A percentile compares a stretch with the other conserved stretches of the same genome.
Evolutionary conservation across 23 red algal genomes (phyloP).

Genomic region (Gracilaria domingensis): DNA sequence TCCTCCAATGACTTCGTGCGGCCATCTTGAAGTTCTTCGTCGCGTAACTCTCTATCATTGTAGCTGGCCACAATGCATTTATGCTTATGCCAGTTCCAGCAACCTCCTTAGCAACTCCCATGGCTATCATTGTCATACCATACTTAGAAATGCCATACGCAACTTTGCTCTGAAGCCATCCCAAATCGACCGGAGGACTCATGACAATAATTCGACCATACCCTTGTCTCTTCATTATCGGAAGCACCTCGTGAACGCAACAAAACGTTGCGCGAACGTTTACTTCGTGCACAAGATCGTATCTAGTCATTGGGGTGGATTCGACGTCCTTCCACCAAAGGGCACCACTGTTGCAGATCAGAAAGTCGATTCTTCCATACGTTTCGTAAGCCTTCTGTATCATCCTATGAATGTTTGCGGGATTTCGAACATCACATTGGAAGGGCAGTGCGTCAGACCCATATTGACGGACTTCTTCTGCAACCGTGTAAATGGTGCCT

Average conservation of each 20-base stretch:
- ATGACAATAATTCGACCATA: constrained; percentile 95
- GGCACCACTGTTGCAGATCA: constrained; percentile 96
- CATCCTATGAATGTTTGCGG: constrained; percentile 72
- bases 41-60: constrained; percentile 96
- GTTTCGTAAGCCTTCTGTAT: constrained; percentile 50
- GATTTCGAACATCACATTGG: constrained; percentile 88
- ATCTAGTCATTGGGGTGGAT: constrained; percentile 86
- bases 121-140: constrained; percentile 98
- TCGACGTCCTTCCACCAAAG: constrained; percentile 98
- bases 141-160: constrained; percentile 96
- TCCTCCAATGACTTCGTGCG: constrained; percentile 88
- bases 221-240: constrained; percentile 81
- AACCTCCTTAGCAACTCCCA: constrained; percentile 86
- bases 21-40: constrained; percentile 97
- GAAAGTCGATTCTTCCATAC: constrained; percentile 85
- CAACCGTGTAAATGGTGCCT: constrained; percentile 95
- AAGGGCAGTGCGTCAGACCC: constrained; percentile 83
- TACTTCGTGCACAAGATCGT: constrained; percentile 96
- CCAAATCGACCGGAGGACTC: constrained; percentile 94
- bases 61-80: constrained; percentile 96
- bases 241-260: constrained; percentile 86
- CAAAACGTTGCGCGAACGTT: constrained; percentile 91
- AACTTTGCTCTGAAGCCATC: constrained; percentile 80
- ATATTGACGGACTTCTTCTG: constrained; percentile 78
- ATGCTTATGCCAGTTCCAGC: constrained; percentile 78